Evolutionary conservation across 192 early-diverging fungal species (phyloP), one percentile per base, ranked within the genome.

Genomic region (Haplosporangium gracile): DNA sequence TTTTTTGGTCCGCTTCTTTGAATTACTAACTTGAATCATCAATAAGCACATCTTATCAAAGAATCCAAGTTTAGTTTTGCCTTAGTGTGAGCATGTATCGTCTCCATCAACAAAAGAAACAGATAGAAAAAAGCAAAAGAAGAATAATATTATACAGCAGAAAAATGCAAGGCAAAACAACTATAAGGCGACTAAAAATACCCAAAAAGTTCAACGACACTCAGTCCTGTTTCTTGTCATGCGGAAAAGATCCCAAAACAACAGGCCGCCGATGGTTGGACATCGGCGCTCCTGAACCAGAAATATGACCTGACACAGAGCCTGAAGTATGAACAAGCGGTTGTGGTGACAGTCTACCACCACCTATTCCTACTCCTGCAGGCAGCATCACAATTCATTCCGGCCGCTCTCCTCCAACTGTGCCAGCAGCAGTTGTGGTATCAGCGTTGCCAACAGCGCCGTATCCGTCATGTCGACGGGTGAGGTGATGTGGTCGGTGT

Each of bases 391-490:
- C 79, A 39, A 74, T 18, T 80, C 79, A 80, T 75, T 80, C 79
- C 2, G 55, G 79, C 11, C 68, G 45, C 38, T 43, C 70, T 7
- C 26, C 38, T 10, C 40, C 16, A 18, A 29, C 36, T 8, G 32
- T 40, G 38, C 32, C 76, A 20, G 68, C 26, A 34, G 68, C 76
- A 38, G 79, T 11, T 43, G 18, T 32, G 3, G 29, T 29, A 3
- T 29, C 29, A 65, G 26, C 60, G 13, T 29, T 65, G 2, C 60
- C 29, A 3, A 76, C 81, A 29, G 74, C 10, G 8, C 81, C 81
- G 47, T 82, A 76, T n/a, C 81, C 81, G 68, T 82, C 81, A 42
- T 82, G 81, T 5, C 81, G 69, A 26, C 81, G 75, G 4, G 75
- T 82, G 40, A 82, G 69, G 47, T 65, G 69, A 38, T 65, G 39